phyloP scores from a whole-genome alignment of 179 eudicot genomes.

The Nepenthes alata region DNA sequence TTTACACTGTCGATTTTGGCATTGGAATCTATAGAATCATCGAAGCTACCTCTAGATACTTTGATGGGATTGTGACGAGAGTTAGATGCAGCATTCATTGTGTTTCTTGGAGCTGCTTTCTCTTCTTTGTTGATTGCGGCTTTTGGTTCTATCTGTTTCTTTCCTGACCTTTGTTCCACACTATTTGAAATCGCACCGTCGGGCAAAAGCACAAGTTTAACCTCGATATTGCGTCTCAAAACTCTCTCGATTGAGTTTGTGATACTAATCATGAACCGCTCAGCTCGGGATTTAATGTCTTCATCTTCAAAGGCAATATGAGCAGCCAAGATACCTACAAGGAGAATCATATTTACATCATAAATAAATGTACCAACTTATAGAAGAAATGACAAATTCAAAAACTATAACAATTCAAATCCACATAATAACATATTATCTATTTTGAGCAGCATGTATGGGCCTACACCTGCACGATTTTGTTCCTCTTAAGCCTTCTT shows the following conservation, averaged over 20 bases:
- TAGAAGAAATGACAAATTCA: no score
- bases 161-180: conserved; percentile 16
- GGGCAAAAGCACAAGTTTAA: conserved; percentile 50
- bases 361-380: no score
- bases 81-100: conserved; percentile 15
- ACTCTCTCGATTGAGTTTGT: conserved; percentile 77
- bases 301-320: conserved; percentile 63
- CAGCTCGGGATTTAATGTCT: conserved; percentile 73
- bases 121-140: conserved; percentile 15
- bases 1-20: conserved; percentile 17
- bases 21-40: conserved; percentile 20
- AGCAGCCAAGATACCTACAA: conserved; percentile 66
- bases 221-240: conserved; percentile 60
- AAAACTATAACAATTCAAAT: no score
- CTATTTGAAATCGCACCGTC: conserved; percentile 21
- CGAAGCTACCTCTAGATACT: conserved; percentile 21
- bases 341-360: background rate
- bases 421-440: no score
- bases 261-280: conserved; percentile 80
- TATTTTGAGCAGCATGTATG: no score
- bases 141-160: conserved; percentile 16
- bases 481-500: no score
- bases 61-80: conserved; percentile 16
- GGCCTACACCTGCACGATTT: no score
- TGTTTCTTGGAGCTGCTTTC: conserved; percentile 12